phyloP scores from a whole-genome alignment of 1,284 basidiomycete genomes.

The Apiotrichum gamsii region DNA sequence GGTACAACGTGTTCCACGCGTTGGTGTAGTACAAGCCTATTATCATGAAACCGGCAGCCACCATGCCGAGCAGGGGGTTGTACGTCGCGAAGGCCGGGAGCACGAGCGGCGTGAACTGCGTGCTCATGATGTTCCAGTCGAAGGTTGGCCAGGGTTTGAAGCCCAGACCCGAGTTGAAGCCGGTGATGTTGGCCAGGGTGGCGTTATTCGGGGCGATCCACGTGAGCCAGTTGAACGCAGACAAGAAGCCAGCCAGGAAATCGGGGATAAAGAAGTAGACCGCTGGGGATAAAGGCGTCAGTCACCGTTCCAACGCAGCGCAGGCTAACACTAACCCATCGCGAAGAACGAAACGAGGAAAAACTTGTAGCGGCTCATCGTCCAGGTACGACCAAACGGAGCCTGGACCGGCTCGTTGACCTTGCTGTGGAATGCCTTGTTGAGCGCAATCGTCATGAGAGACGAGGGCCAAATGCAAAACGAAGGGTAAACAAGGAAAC shows the following conservation, averaged over 20 bases:
- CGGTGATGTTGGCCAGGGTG: constrained; percentile 21
- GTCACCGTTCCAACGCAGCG: too few relatives aligned
- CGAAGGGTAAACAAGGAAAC: constrained; percentile 50
- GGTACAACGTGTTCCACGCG: constrained; percentile 30
- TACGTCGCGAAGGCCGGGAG: constrained; percentile 35
- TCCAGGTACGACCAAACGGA: constrained; percentile 37
- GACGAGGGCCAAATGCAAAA: constrained; percentile 50
- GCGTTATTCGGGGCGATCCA: constrained; percentile 53
- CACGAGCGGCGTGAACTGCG: too few relatives aligned
- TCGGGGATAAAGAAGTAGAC: constrained; percentile 48
- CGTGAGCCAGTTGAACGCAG: constrained; percentile 56
- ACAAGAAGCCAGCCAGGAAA: constrained; percentile 48
- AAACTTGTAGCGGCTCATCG: constrained; percentile 38
- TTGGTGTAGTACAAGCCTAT: constrained; percentile 28
- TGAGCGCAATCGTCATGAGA: constrained; percentile 49
- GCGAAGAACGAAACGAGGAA: constrained; percentile 37
- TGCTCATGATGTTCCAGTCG: constrained; percentile 38
- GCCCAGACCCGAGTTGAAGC: constrained; percentile 29
- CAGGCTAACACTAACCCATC: constrained; percentile 41
- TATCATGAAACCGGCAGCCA: constrained; percentile 23
- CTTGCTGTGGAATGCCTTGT: constrained; percentile 48
- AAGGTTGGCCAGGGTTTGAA: constrained; percentile 34
- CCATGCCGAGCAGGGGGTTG: constrained; percentile 28
- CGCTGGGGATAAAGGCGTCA: background rate
- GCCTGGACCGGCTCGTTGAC: constrained; percentile 43